These are phyloP conservation scores for Nannochloris sp. DNA, from an alignment of 139 green algal genomes.

Conservation along the genomic window DNA sequence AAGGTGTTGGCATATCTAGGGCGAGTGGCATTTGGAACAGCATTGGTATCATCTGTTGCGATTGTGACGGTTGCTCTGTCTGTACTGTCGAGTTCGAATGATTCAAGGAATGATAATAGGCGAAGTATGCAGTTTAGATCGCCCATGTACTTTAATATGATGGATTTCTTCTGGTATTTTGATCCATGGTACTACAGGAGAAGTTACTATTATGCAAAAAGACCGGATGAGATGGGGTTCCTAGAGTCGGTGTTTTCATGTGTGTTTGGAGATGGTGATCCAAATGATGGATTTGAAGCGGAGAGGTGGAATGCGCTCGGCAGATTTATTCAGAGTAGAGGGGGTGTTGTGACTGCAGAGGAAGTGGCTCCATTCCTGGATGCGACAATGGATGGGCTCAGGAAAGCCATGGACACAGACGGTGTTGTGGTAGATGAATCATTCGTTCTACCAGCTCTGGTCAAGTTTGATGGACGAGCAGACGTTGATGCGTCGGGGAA, in stretches of 20 bases:
- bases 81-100: slow-evolving; percentile 16
- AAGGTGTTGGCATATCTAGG: slow-evolving; percentile 39
- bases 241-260: slow-evolving; percentile 87
- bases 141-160: slow-evolving; percentile 21
- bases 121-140: background rate
- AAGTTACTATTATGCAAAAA: background rate
- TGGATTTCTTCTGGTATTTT: slow-evolving; percentile 23
- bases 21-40: slow-evolving; percentile 76
- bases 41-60: slow-evolving; percentile 60
- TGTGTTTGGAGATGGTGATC: slow-evolving; percentile 95
- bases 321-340: slow-evolving; percentile 41
- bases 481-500: slow-evolving; percentile 75
- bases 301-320: slow-evolving; percentile 65
- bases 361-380: slow-evolving; percentile 91
- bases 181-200: slow-evolving; percentile 54
- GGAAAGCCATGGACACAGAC: background rate
- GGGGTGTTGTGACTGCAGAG: slow-evolving; percentile 87
- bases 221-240: slow-evolving; percentile 51
- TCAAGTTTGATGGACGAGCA: slow-evolving; percentile 70
- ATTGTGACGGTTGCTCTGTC: slow-evolving; percentile 50
- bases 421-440: slow-evolving; percentile 45
- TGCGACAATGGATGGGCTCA: slow-evolving; percentile 12
- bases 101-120: slow-evolving; percentile 2
- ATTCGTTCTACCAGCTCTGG: slow-evolving; percentile 84
- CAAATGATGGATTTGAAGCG: slow-evolving; percentile 74